Percentiles rank a stretch among this genome's conserved stretches.
These are phyloP conservation scores for Theileria parva DNA, from an alignment of 169 alveolate species.

Conservation along the genomic window DNA sequence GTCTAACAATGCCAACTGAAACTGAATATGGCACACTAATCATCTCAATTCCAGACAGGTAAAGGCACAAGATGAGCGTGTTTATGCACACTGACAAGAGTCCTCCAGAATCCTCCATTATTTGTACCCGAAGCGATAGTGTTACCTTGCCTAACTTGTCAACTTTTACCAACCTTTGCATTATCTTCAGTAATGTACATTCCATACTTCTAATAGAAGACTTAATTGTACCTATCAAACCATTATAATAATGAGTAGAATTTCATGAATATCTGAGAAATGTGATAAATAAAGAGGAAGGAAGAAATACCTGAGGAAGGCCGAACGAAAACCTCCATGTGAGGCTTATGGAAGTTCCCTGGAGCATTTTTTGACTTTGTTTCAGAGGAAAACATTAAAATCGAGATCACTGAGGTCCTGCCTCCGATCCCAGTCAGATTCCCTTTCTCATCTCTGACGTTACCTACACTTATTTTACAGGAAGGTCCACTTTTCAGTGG, in stretches of 20 bases:
- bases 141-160: slow-evolving; percentile 29
- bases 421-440: slow-evolving; percentile 22
- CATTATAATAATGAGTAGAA: too few species aligned
- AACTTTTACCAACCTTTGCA: slow-evolving; percentile 33
- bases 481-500: slow-evolving; percentile 58
- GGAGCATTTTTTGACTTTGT: slow-evolving; percentile 35
- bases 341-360: slow-evolving; percentile 43
- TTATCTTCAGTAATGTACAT: slow-evolving; percentile 20
- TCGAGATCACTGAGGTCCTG: slow-evolving; percentile 50
- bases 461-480: slow-evolving; percentile 47
- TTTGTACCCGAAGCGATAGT: slow-evolving; percentile 48
- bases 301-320: slow-evolving; percentile 49
- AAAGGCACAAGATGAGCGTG: slow-evolving; percentile 31
- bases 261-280: too few species aligned
- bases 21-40: slow-evolving; percentile 48
- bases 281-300: too few species aligned
- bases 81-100: slow-evolving; percentile 52
- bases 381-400: slow-evolving; percentile 25
- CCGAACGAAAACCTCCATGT: slow-evolving; percentile 56
- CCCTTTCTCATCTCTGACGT: background rate
- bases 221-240: slow-evolving; percentile 39
- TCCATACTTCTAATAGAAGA: slow-evolving; percentile 39
- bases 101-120: slow-evolving; percentile 56
- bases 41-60: slow-evolving; percentile 34
- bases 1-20: slow-evolving; percentile 26